phyloP scores from a whole-genome alignment of 768 basidiomycete genomes.

The Clitopilus hobsonii region DNA sequence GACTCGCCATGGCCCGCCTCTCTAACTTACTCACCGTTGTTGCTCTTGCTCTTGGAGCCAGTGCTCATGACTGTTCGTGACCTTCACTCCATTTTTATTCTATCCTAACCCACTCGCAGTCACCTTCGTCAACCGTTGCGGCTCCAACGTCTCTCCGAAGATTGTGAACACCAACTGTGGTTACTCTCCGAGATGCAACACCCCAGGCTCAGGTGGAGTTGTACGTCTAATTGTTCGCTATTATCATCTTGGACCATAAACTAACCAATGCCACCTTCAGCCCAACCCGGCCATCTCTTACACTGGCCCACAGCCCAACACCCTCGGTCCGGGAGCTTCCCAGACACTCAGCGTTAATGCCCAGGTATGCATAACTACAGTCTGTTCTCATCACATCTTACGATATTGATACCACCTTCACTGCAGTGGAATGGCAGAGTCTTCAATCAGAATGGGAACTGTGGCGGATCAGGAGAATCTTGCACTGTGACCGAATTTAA shows the following conservation, averaged over 20 bases:
- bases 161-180: conserved; percentile 35
- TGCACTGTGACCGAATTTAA: conserved; percentile 37
- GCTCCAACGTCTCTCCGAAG: conserved; percentile 22
- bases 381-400: not conserved
- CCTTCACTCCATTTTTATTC: not conserved
- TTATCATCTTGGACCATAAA: not conserved
- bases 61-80: conserved; percentile 14
- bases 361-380: conserved; percentile 10
- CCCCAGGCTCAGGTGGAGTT: conserved; percentile 28
- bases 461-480: conserved; percentile 31
- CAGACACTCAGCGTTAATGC: conserved; percentile 24
- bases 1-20: not conserved
- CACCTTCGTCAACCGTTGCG: conserved; percentile 30
- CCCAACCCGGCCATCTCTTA: conserved; percentile 27
- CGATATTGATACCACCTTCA: not conserved
- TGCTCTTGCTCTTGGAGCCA: conserved; percentile 4
- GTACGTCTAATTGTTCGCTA: conserved; percentile 9
- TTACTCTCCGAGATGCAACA: conserved; percentile 33
- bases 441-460: conserved; percentile 30
- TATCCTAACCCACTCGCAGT: conserved; percentile 14
- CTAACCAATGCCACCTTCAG: conserved; percentile 8
- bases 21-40: conserved; percentile 5
- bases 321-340: conserved; percentile 19
- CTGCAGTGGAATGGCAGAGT: conserved; percentile 37
- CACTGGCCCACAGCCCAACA: conserved; percentile 28